Base-by-base conservation (phyloP, 192 early-diverging fungal species). In the Coemansia sp. region DNA sequence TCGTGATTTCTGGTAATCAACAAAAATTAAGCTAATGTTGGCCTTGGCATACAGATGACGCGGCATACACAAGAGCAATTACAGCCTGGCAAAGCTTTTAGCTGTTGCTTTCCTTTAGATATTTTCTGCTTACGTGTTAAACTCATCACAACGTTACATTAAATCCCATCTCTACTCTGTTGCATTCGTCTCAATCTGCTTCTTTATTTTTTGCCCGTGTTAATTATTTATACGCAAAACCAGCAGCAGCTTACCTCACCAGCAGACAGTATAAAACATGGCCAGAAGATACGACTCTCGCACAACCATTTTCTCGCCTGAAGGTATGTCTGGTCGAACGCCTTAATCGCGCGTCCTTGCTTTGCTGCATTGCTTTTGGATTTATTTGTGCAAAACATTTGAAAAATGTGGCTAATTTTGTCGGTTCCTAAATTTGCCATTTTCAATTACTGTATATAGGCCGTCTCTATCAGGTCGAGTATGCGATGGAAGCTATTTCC, bases 401-500 rank as follows among this genome's bases (percentile, higher is more conserved):
- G 2, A 2, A 7, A 26, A 51, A 28, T 46, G 43, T n/a, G 16
- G 0, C 7, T 26, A 26, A 26, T 51, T 51, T 51, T 10, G 25
- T 26, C 48, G 9, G 8, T 26, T 46, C 35, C 60, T 57, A 55
- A 49, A 57, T 34, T 26, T 10, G 2, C 23, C 20, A 51, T 6
- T 26, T 26, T 12, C 25, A 12, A 21, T 49, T 21, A 7, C 25
- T 26, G 40, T 3, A 7, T 67, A 13, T 80, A 97, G 95, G 95
- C 39, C 88, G 94, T n/a, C 82, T 99, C 51, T 95, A 97, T 83
- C 97, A 99, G 84, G 97, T 99, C 62, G 97, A 99, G 84, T 98
- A 99, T 80, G 97, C 97, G 25, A 98, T 99, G 95, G 95, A 99
- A 78, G 96, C 97, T 37, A 98, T 99, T 75, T 95, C 93, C 7